phyloP scores from a whole-genome alignment of 164 flowering plant species.

The Magnolia officinalis region DNA sequence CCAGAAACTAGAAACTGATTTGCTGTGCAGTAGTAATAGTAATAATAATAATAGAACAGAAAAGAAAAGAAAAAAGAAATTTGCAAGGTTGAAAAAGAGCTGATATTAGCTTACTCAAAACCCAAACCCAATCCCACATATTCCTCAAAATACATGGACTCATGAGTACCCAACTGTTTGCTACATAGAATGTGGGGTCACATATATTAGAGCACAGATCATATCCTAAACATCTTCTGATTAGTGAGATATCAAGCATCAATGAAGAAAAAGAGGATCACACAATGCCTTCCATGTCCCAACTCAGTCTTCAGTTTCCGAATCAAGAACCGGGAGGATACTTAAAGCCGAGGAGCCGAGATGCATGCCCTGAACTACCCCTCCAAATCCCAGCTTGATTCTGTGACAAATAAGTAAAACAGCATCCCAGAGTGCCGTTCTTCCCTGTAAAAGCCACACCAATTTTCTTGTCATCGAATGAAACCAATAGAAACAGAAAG shows the following conservation, averaged over 20 bases:
- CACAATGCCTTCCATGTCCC: slow-evolving; percentile 1
- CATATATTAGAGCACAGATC: neutral
- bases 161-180: no score
- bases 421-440: slow-evolving; percentile 95
- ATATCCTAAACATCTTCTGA: neutral
- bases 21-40: no score
- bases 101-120: no score
- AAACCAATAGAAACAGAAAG: neutral
- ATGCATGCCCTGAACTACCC: slow-evolving; percentile 83
- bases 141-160: no score
- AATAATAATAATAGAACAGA: no score
- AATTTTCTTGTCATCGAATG: neutral
- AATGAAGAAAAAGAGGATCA: neutral
- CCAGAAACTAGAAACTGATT: no score
- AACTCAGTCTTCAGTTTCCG: slow-evolving; percentile 51
- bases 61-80: no score
- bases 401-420: slow-evolving; percentile 74
- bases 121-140: no score
- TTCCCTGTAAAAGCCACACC: slow-evolving; percentile 57
- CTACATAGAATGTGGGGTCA: neutral
- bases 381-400: slow-evolving; percentile 69
- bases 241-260: neutral
- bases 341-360: slow-evolving; percentile 76
- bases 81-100: no score
- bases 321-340: slow-evolving; percentile 68